A percentile compares a stretch with the other conserved stretches of the same genome.
These are phyloP conservation scores for Mycena pura DNA, from an alignment of 768 basidiomycete genomes.

Conservation along the genomic window DNA sequence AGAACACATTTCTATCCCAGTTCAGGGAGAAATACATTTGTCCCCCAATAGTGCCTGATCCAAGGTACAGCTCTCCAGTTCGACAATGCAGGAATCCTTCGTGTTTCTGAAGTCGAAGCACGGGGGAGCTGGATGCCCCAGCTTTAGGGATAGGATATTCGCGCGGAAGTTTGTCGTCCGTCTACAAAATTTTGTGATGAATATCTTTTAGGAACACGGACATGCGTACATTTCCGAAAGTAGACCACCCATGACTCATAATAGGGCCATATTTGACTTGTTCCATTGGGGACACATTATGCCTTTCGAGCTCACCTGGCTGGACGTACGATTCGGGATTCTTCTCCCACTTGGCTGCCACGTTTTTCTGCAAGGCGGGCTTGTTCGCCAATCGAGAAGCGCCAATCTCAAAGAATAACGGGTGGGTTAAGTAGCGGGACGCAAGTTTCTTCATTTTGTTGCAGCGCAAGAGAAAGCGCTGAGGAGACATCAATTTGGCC, in stretches of 20 bases:
- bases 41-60: slow-evolving; percentile 42
- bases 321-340: slow-evolving; percentile 26
- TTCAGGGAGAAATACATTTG: slow-evolving; percentile 40
- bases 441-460: slow-evolving; percentile 44
- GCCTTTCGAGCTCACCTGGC: slow-evolving; percentile 12
- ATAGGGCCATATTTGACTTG: slow-evolving; percentile 34
- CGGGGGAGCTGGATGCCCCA: slow-evolving; percentile 14
- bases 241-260: slow-evolving; percentile 42
- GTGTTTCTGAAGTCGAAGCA: slow-evolving; percentile 29
- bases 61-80: slow-evolving; percentile 56
- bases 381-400: slow-evolving; percentile 32
- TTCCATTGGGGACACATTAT: slow-evolving; percentile 34
- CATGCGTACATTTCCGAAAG: slow-evolving; percentile 46
- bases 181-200: slow-evolving; percentile 31
- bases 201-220: not conserved
- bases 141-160: slow-evolving; percentile 36
- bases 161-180: slow-evolving; percentile 41
- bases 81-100: slow-evolving; percentile 45
- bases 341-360: slow-evolving; percentile 22
- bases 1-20: slow-evolving; percentile 56
- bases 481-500: slow-evolving; percentile 47
- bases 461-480: slow-evolving; percentile 56
- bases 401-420: slow-evolving; percentile 53
- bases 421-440: slow-evolving; percentile 43
- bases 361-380: slow-evolving; percentile 32